A percentile compares a stretch with the other conserved stretches of the same genome.
Conservation (phyloP, 345 rosid species). For the Atalantia buxifolia region DNA sequence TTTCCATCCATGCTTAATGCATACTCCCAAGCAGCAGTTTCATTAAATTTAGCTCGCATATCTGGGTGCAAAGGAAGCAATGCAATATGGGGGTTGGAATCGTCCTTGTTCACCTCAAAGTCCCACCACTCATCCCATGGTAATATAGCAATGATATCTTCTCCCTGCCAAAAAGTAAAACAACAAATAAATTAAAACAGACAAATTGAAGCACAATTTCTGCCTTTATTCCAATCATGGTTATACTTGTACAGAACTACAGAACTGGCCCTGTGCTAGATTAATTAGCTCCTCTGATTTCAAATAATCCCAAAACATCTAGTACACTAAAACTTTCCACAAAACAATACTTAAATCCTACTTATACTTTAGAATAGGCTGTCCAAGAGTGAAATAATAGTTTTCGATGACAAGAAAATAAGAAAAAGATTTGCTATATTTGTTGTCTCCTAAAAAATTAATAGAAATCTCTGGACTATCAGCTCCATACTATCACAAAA, state of each 20-base stretch:
- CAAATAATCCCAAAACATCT: neutral
- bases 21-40: constrained; percentile 97
- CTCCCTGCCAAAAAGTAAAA: constrained; percentile 52
- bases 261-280: neutral
- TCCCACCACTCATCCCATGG: constrained; percentile 99
- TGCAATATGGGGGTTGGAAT: constrained; percentile 88
- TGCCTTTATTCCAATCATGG: neutral
- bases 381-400: neutral
- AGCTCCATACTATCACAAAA: neutral
- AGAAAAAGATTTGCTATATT: neutral
- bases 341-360: neutral
- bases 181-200: neutral
- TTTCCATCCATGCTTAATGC: constrained; percentile 79
- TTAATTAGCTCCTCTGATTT: neutral
- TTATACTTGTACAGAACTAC: neutral
- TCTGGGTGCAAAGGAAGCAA: constrained; percentile 92
- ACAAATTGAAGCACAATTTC: neutral
- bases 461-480: neutral
- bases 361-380: neutral
- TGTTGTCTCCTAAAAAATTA: neutral
- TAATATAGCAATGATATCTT: constrained; percentile 71
- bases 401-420: neutral
- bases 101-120: constrained; percentile 84
- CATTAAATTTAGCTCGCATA: constrained; percentile 79
- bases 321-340: neutral